phyloP scores from a whole-genome alignment of 352 stramenopile genomes.

The Pythium volutum region DNA sequence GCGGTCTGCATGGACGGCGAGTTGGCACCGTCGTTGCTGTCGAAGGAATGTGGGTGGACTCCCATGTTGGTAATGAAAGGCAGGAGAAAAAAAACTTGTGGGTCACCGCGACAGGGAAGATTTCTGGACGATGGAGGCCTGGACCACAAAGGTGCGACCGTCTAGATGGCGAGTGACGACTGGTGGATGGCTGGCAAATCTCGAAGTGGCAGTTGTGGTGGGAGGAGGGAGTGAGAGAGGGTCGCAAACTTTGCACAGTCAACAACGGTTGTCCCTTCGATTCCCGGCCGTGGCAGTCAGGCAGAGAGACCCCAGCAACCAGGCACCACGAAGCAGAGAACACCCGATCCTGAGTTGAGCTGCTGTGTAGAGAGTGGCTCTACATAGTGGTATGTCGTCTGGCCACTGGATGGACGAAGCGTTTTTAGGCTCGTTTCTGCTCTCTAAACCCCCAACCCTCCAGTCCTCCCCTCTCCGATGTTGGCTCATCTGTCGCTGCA shows the following conservation, averaged over 20 bases:
- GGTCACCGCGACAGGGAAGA: background rate
- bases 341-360: background rate
- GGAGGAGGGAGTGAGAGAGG: background rate
- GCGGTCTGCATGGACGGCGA: slow-evolving; percentile 13
- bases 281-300: background rate
- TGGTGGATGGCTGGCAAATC: slow-evolving; percentile 17
- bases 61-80: slow-evolving; percentile 13
- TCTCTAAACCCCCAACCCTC: background rate
- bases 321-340: background rate
- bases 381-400: background rate
- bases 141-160: background rate
- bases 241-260: background rate
- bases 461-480: too few relatives aligned
- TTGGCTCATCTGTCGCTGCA: background rate
- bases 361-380: background rate
- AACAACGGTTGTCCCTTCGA: slow-evolving; percentile 15
- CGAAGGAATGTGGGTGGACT: slow-evolving; percentile 18
- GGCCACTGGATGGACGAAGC: background rate
- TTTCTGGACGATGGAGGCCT: background rate
- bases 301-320: too few relatives aligned
- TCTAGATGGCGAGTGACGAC: background rate
- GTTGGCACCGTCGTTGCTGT: background rate
- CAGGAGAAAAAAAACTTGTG: background rate
- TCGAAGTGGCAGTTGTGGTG: slow-evolving; percentile 14
- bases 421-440: background rate